These are phyloP conservation scores for Penicillium paxilli DNA, from an alignment of 495 filamentous ascomycete genomes.

Conservation along the genomic window DNA sequence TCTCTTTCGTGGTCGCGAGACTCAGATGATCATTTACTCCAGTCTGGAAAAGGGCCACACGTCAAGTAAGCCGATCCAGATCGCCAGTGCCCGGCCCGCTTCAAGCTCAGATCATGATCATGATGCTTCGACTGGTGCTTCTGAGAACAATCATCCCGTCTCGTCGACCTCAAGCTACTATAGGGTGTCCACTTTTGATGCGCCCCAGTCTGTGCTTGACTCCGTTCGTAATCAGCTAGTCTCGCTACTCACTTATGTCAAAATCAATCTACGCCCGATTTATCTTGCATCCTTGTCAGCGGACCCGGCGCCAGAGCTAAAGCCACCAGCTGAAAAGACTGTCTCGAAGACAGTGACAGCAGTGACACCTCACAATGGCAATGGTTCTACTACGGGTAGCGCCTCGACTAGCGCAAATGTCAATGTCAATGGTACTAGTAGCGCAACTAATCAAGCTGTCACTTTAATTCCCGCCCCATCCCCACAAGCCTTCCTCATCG, in stretches of 20 bases:
- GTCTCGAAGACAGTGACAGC: too few species aligned
- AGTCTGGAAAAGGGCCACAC: slow-evolving; percentile 48
- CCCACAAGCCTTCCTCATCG: slow-evolving; percentile 35
- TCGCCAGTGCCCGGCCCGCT: slow-evolving; percentile 10
- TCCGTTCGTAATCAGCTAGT: slow-evolving; percentile 30
- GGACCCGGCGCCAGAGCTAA: too few species aligned
- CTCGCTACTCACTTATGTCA: slow-evolving; percentile 27
- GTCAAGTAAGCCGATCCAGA: slow-evolving; percentile 19
- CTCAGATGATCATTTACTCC: slow-evolving; percentile 60
- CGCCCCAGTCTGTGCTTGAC: slow-evolving; percentile 7
- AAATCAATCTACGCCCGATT: slow-evolving; percentile 20
- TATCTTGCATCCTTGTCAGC: slow-evolving; percentile 27
- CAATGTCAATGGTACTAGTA: background rate
- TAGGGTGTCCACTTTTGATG: slow-evolving; percentile 12
- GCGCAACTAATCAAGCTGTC: slow-evolving; percentile 7
- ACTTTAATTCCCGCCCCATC: slow-evolving; percentile 25
- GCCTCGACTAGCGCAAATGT: background rate
- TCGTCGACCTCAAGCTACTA: background rate
- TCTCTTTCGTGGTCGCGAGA: slow-evolving; percentile 55
- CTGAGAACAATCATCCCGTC: background rate
- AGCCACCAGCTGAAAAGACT: background rate
- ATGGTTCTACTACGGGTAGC: background rate
- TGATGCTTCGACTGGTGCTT: background rate
- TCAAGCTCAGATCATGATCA: too few species aligned
- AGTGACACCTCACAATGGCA: background rate